Conservation (phyloP, 2,329 filamentous ascomycete genomes). For the Fusarium lateritium region DNA sequence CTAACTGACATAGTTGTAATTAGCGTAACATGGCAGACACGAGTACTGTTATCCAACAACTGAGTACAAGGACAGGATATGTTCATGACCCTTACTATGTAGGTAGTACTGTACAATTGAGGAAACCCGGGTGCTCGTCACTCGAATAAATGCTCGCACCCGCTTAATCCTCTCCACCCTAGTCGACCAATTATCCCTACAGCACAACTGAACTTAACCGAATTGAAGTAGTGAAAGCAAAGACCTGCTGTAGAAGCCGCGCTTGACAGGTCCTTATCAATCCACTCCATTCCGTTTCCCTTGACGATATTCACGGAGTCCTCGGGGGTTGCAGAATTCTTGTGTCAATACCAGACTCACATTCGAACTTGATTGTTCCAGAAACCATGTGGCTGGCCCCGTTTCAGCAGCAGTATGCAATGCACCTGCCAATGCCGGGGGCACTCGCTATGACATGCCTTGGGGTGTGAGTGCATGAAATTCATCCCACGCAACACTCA, state of each 20-base stretch:
- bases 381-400: slow-evolving; percentile 34
- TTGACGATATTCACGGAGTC: background rate
- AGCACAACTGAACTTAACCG: background rate
- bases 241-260: background rate
- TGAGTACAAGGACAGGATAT: slow-evolving; percentile 8
- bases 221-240: slow-evolving; percentile 7
- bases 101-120: background rate
- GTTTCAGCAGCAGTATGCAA: slow-evolving; percentile 30
- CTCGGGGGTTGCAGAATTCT: slow-evolving; percentile 6
- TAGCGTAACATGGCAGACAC: slow-evolving; percentile 7
- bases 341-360: slow-evolving; percentile 3
- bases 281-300: background rate
- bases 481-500: slow-evolving; percentile 5
- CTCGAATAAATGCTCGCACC: background rate
- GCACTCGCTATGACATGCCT: slow-evolving; percentile 6
- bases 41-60: slow-evolving; percentile 7
- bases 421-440: slow-evolving; percentile 22
- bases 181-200: slow-evolving; percentile 16
- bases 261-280: background rate
- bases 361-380: slow-evolving; percentile 15
- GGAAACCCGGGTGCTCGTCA: slow-evolving; percentile 3
- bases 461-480: background rate
- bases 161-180: slow-evolving; percentile 5
- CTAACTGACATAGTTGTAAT: background rate
- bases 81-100: slow-evolving; percentile 1